Evolutionary conservation across 2,329 filamentous ascomycete genomes (phyloP).

Genomic region (Balansia obtecta): DNA sequence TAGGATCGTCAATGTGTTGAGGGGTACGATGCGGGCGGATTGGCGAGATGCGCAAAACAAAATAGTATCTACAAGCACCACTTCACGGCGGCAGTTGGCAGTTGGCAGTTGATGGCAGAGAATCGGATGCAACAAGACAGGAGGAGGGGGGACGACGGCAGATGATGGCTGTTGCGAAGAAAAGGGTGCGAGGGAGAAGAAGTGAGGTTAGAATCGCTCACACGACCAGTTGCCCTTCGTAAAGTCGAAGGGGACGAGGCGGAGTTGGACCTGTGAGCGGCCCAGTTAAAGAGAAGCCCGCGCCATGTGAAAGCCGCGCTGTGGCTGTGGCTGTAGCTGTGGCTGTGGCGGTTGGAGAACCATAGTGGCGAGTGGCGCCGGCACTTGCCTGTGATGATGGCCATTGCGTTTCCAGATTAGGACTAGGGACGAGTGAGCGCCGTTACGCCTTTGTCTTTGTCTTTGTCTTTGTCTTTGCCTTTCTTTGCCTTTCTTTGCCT

Average conservation of each 20-base stretch:
- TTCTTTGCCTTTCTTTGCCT: no score
- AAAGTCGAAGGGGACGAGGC: slow-evolving; percentile 10
- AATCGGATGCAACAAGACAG: background rate
- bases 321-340: slow-evolving; percentile 10
- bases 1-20: background rate
- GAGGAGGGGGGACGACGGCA: slow-evolving; percentile 2
- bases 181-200: background rate
- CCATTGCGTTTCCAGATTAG: background rate
- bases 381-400: no score
- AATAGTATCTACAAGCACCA: background rate
- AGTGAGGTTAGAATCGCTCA: slow-evolving; percentile 16
- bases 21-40: background rate
- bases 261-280: no score
- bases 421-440: background rate
- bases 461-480: no score
- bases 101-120: background rate
- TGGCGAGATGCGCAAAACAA: background rate
- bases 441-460: no score
- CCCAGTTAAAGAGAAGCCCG: no score
- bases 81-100: background rate
- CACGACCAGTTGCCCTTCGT: slow-evolving; percentile 28
- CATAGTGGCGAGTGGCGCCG: no score
- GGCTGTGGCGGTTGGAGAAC: background rate
- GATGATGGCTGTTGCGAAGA: background rate
- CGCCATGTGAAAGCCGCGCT: no score